phyloP scores from a whole-genome alignment of 1,284 basidiomycete genomes.

The Trichosporon coremiiforme region DNA sequence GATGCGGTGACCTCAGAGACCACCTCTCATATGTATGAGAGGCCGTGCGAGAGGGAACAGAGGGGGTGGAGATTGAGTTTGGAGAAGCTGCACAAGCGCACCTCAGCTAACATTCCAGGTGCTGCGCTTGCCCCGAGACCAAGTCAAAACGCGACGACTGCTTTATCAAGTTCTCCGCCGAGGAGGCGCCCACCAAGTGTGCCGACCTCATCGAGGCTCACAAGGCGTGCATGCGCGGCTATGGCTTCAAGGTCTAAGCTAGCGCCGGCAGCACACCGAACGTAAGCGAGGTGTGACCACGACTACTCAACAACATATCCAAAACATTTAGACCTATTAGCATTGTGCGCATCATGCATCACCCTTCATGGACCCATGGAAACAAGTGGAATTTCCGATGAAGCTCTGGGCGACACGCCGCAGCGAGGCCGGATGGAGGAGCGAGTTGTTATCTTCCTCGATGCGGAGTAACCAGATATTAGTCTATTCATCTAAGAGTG shows the following conservation, averaged over 20 bases:
- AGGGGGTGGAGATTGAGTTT: too few species aligned
- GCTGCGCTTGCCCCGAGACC: conserved; percentile 93
- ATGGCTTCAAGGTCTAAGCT: conserved; percentile 76
- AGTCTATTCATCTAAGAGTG: not conserved
- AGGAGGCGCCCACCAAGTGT: conserved; percentile 75
- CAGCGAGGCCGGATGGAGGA: too few species aligned
- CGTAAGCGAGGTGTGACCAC: not conserved
- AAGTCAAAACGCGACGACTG: conserved; percentile 90
- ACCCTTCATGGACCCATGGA: conserved; percentile 23
- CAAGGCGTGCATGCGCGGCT: conserved; percentile 82
- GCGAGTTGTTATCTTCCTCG: too few species aligned
- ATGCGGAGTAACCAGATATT: not conserved
- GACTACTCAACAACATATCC: not conserved
- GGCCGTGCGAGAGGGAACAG: too few species aligned
- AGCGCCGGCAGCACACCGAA: not conserved
- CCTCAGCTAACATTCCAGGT: conserved; percentile 58
- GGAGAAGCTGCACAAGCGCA: too few species aligned
- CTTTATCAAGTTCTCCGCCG: conserved; percentile 74
- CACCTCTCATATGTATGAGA: too few species aligned
- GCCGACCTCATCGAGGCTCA: conserved; percentile 76
- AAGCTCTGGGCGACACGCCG: too few species aligned
- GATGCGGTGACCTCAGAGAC: not conserved
- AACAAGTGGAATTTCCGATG: too few species aligned
- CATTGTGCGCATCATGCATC: conserved; percentile 25
- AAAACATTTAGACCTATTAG: conserved; percentile 9